Evolutionary conservation across 192 early-diverging fungal genomes (phyloP), one percentile per base, ranked within the genome.

Genomic region (Dispira simplex): DNA sequence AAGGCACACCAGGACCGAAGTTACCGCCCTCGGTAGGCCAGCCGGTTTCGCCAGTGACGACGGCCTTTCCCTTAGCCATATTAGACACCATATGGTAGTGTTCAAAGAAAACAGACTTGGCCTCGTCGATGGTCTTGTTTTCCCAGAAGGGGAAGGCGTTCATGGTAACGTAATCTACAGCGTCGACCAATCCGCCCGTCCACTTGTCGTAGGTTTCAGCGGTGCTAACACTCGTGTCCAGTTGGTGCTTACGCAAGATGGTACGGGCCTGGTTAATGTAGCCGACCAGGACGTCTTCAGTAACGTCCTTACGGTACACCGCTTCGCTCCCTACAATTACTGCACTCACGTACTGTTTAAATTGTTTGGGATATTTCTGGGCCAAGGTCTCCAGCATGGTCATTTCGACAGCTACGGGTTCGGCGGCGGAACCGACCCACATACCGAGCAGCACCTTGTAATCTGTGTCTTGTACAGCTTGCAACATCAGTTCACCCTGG

Each of bases 101-200:
- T n/a, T 68, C 52, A 53, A 83, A 77, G 20, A 79, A 67, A 74
- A 78, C 82, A 66, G 65, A 62, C 46, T 78, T 74, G 10, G 81
- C 81, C 3, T 66, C 46, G 9, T 72, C 52, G 13, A 76, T 75
- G 39, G 62, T 43, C 20, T 69, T 70, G 60, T 80, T 78, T 45
- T 79, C 82, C 79, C 81, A 86, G 79, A 82, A 86, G 13, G 84
- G 82, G 70, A 84, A 83, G 14, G 81, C 80, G 59, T 86, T 82
- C 64, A 81, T 80, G 68, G 79, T 75, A 28, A 81, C 74, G 59
- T 72, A 71, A 58, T 86, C 84, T 9, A 78, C 78, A 20, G 77
- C 72, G 13, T 76, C 68, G 25, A 83, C 69, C 13, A 83, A 67
- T 16, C 56, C 46, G 20, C 8, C 26, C 18, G 44, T 68, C 13